Evolutionary conservation across 305 asterid genomes (phyloP), one percentile per base, ranked within the genome.

Genomic region (Fraxinus dipetala): DNA sequence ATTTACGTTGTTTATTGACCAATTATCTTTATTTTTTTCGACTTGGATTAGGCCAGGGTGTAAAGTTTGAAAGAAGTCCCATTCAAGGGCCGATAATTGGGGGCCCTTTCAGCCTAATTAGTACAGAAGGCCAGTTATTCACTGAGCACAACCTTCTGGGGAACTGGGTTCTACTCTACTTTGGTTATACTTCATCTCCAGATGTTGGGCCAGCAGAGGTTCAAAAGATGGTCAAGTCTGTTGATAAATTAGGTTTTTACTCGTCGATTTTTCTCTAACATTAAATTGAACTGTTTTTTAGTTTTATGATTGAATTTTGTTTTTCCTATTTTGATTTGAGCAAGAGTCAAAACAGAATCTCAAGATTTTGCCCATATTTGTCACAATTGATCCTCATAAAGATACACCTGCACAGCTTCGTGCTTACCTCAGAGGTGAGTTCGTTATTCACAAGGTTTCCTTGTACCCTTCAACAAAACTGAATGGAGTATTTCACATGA

Each of bases 151-250:
- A 86, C 89, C 92, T 94, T 86, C 83, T 85, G 79, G 98, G 98
- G 38, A 91, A 88, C 84, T 96, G 99, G 98, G 92, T 94, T 87
- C 97, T 96, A 77, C 79, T 96, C 73, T 92, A 93, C 87, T 96
- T 96, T 40, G 97, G 97, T 70, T 94, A 94, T 85, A 96, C 98
- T 83, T 92, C 97, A 43, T 96, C 99, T 82, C 98, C 99, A 43
- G 99, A 96, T 88, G 86, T 93, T 86, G 99, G 99, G 80, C 98
- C 99, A 22, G 92, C 95, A 45, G 99, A 93, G 89, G 91, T 93
- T 87, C 93, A 82, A 79, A 96, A 96, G 89, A 91, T 94, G 98
- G 97, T 93, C 82, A 88, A 86, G 83, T 79, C 95, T 69, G 83
- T 91, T 74, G 85, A 86, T 48, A 84, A 83, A 75, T 84, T 96